A percentile compares a stretch with the other conserved stretches of the same genome.
Evolutionary conservation across 2,329 filamentous ascomycete genomes (phyloP).

Genomic region (Teratosphaeria pseudoeucalypti): DNA sequence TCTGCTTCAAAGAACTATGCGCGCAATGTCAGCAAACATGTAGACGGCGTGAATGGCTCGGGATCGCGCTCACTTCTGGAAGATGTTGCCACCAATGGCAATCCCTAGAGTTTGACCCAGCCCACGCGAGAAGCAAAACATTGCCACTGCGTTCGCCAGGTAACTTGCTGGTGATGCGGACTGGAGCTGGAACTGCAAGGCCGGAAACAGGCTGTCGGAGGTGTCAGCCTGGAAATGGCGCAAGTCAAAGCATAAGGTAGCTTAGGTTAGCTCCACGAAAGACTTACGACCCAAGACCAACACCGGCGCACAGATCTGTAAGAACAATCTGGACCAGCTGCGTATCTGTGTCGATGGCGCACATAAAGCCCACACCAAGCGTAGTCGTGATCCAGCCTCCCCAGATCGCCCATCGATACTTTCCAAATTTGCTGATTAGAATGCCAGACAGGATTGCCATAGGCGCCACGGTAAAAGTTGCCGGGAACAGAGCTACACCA

Average conservation of each 20-base stretch:
- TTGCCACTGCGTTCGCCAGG: slow-evolving; percentile 50
- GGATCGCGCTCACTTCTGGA: slow-evolving; percentile 42
- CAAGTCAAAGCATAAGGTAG: neutral
- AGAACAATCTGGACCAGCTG: slow-evolving; percentile 44
- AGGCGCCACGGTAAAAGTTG: slow-evolving; percentile 49
- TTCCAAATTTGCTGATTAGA: slow-evolving; percentile 45
- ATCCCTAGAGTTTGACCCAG: slow-evolving; percentile 58
- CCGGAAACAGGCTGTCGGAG: slow-evolving; percentile 46
- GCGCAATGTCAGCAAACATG: neutral
- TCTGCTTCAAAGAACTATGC: neutral
- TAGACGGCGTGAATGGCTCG: neutral
- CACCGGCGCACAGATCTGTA: slow-evolving; percentile 49
- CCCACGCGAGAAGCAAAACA: slow-evolving; percentile 57
- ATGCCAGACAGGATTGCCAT: slow-evolving; percentile 47
- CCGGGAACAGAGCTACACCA: slow-evolving; percentile 31
- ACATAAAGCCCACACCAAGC: slow-evolving; percentile 47
- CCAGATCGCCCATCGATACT: slow-evolving; percentile 52
- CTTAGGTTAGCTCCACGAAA: neutral
- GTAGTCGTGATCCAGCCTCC: slow-evolving; percentile 51
- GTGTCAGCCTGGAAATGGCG: neutral
- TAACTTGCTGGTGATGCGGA: slow-evolving; percentile 47
- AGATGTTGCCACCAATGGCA: slow-evolving; percentile 57
- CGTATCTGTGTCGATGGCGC: slow-evolving; percentile 41
- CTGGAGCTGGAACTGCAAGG: slow-evolving; percentile 53
- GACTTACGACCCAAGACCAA: slow-evolving; percentile 44